A percentile compares a stretch with the other conserved stretches of the same genome.
phyloP scores from a whole-genome alignment of 2,329 filamentous ascomycete species.

The Colletotrichum nymphaeae region DNA sequence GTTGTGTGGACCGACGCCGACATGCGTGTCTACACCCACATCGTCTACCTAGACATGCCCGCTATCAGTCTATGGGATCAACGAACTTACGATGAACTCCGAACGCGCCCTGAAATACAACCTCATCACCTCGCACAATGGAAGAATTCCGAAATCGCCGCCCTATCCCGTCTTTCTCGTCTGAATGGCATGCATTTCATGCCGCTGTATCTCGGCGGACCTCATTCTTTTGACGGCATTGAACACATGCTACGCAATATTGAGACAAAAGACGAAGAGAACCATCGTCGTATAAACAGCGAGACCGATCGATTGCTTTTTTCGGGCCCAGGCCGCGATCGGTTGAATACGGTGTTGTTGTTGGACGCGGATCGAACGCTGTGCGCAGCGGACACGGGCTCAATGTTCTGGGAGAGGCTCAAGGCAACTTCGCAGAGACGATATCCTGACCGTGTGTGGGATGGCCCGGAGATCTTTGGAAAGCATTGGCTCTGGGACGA shows the following conservation, averaged over 20 bases:
- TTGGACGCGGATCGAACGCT: constrained; percentile 71
- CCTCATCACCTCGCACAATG: constrained; percentile 55
- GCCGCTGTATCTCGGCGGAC: constrained; percentile 32
- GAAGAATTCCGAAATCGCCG: constrained; percentile 57
- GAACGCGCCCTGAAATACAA: constrained; percentile 47
- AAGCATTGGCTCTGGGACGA: not conserved
- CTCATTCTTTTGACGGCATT: constrained; percentile 36
- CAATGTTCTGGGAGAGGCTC: constrained; percentile 58
- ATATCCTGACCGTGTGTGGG: not conserved
- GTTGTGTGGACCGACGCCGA: constrained; percentile 58
- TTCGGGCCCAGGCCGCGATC: not conserved
- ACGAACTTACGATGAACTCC: constrained; percentile 49
- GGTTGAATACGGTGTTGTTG: constrained; percentile 59
- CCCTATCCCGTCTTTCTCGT: constrained; percentile 56
- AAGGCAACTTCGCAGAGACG: not conserved
- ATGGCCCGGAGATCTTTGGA: not conserved
- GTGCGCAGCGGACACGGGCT: constrained; percentile 59
- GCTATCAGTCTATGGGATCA: constrained; percentile 50
- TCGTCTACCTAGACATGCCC: constrained; percentile 64
- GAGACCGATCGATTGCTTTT: constrained; percentile 48
- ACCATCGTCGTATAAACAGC: constrained; percentile 44
- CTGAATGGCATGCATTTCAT: constrained; percentile 60
- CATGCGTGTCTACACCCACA: constrained; percentile 62
- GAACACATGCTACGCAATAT: constrained; percentile 51
- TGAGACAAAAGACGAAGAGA: constrained; percentile 50